Percentiles rank a stretch among this genome's conserved stretches.
These are phyloP conservation scores for Euphrasia confusa DNA, from an alignment of 257 asterid genomes.

Conservation along the genomic window DNA sequence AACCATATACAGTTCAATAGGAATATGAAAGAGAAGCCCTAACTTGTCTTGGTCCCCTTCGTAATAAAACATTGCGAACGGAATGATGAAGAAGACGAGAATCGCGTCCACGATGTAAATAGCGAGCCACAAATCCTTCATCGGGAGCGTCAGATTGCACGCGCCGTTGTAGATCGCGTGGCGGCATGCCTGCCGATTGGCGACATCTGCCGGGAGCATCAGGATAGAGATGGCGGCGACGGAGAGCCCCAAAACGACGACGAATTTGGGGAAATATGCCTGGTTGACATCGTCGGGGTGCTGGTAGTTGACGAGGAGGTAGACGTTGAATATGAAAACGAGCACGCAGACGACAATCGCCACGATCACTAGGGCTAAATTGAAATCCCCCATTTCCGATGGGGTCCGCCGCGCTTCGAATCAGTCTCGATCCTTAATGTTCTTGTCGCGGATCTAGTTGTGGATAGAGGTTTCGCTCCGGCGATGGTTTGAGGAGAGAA, in stretches of 20 bases:
- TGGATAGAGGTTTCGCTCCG: constrained; percentile 27
- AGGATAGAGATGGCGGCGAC: constrained; percentile 88
- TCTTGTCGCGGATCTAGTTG: constrained; percentile 20
- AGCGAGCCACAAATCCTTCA: constrained; percentile 93
- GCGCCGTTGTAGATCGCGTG: constrained; percentile 92
- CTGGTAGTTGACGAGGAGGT: constrained; percentile 85
- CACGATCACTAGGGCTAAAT: constrained; percentile 79
- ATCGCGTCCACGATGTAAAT: constrained; percentile 76
- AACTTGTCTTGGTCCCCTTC: constrained; percentile 98
- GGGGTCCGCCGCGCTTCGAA: no score
- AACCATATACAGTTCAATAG: neutral
- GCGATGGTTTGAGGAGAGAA: constrained; percentile 29
- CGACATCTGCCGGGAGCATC: constrained; percentile 97
- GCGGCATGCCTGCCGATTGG: constrained; percentile 93
- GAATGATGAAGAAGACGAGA: constrained; percentile 85
- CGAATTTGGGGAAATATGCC: constrained; percentile 94
- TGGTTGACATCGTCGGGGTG: constrained; percentile 96
- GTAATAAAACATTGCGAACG: constrained; percentile 92
- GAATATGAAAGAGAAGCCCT: constrained; percentile 6
- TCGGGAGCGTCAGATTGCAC: constrained; percentile 86
- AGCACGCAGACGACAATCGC: constrained; percentile 78
- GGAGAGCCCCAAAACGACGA: constrained; percentile 89
- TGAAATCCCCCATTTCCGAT: constrained; percentile 89
- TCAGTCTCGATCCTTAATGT: neutral
- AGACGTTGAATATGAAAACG: constrained; percentile 75